Conservation (phyloP, 305 asterid genomes). For the Fraxinus nigra region DNA sequence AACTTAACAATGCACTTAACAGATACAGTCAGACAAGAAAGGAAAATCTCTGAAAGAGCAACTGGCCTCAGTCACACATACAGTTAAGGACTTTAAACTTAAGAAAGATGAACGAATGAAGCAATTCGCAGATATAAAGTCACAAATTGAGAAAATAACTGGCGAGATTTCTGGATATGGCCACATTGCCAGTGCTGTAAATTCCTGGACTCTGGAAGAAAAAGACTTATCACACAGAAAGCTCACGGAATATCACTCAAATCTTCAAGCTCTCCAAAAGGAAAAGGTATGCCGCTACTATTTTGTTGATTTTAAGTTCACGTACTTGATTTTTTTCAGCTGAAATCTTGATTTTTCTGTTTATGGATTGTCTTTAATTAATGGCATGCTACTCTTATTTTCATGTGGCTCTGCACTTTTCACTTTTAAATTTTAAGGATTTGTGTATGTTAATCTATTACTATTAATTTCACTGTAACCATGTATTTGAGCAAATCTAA, state of each 20-base stretch:
- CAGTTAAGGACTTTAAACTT: constrained; percentile 67
- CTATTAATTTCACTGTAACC: background rate
- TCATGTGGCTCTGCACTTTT: background rate
- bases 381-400: background rate
- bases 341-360: background rate
- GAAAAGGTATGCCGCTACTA: constrained; percentile 58
- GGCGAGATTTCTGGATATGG: constrained; percentile 73
- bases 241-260: constrained; percentile 69
- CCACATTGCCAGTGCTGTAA: constrained; percentile 35
- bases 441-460: background rate
- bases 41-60: constrained; percentile 66
- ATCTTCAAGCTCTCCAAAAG: constrained; percentile 68
- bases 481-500: background rate
- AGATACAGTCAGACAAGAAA: constrained; percentile 54
- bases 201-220: constrained; percentile 53
- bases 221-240: constrained; percentile 79
- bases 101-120: constrained; percentile 74
- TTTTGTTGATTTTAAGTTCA: background rate
- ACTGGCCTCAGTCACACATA: constrained; percentile 61
- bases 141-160: constrained; percentile 73
- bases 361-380: background rate
- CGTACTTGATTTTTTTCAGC: background rate
- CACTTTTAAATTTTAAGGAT: background rate
- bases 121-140: constrained; percentile 67
- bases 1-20: constrained; percentile 18